Evolutionary conservation across 352 stramenopile species (phyloP).

Genomic region (Phytopythium helicoides): DNA sequence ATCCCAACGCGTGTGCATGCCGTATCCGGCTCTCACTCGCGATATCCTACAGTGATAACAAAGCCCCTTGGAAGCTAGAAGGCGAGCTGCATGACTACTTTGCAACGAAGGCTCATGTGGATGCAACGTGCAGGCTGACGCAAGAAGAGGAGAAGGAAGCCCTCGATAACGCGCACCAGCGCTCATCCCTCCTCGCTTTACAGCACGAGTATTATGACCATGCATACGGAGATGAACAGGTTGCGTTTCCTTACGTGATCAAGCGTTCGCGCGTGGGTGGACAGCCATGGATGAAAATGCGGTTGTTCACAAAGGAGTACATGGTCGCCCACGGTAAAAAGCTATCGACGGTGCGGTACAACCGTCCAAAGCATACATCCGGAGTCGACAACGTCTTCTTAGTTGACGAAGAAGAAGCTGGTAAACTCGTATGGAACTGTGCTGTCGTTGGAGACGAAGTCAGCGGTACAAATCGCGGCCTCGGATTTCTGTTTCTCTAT

Average conservation of each 20-base stretch:
- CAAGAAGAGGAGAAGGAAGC: constrained; percentile 94
- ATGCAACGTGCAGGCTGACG: constrained; percentile 91
- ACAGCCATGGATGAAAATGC: constrained; percentile 83
- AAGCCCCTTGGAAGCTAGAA: constrained; percentile 86
- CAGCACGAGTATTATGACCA: constrained; percentile 74
- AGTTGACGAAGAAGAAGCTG: constrained; percentile 73
- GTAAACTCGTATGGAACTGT: constrained; percentile 84
- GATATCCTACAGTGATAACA: constrained; percentile 90
- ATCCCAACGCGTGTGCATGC: constrained; percentile 95
- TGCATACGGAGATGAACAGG: constrained; percentile 6
- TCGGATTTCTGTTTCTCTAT: constrained; percentile 84
- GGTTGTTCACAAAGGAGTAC: constrained; percentile 73
- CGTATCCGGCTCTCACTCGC: constrained; percentile 87
- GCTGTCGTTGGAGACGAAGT: constrained; percentile 79
- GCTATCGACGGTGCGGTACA: constrained; percentile 80
- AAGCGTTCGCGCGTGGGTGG: constrained; percentile 72
- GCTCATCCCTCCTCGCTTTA: constrained; percentile 60
- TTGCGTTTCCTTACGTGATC: constrained; percentile 11
- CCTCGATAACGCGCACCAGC: constrained; percentile 68
- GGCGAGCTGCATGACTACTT: constrained; percentile 88
- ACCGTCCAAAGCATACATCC: constrained; percentile 61
- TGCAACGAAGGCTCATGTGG: constrained; percentile 88
- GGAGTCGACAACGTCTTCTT: constrained; percentile 60
- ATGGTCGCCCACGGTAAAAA: constrained; percentile 76
- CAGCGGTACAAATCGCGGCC: constrained; percentile 71